phyloP scores from a whole-genome alignment of 2,329 filamentous ascomycete species.

The Nannizziopsis arthrosporioides region DNA sequence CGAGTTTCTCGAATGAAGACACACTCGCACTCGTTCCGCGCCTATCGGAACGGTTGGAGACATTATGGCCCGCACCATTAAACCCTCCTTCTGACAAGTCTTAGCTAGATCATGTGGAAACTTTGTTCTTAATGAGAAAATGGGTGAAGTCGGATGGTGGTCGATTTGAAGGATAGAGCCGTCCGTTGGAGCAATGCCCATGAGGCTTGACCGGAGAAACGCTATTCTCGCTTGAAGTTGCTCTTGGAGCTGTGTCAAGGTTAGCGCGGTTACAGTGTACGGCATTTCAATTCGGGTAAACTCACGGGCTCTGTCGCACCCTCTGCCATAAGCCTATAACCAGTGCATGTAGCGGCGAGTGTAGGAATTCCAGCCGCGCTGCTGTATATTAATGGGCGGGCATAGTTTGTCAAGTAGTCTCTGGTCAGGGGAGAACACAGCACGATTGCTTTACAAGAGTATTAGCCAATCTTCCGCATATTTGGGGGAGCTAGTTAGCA shows the following conservation, averaged over 20 bases:
- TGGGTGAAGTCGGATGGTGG: conserved; percentile 46
- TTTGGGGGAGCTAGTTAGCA: conserved; percentile 13
- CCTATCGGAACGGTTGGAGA: conserved; percentile 56
- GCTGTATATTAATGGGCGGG: conserved; percentile 63
- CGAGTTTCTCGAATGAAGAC: conserved; percentile 57
- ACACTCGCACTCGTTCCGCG: conserved; percentile 53
- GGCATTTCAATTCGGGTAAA: background rate
- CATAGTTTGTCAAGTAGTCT: conserved; percentile 62
- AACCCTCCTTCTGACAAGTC: conserved; percentile 48
- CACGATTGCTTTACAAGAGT: conserved; percentile 42
- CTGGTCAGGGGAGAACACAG: conserved; percentile 50
- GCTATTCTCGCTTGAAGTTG: conserved; percentile 39
- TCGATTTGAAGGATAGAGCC: conserved; percentile 29
- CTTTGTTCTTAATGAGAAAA: conserved; percentile 51
- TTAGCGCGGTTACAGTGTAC: conserved; percentile 1
- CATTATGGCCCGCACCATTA: conserved; percentile 54
- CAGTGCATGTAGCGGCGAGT: conserved; percentile 47
- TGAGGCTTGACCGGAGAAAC: conserved; percentile 37
- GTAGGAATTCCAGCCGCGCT: conserved; percentile 55
- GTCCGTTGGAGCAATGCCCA: conserved; percentile 23
- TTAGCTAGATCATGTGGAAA: conserved; percentile 48
- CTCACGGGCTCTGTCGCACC: conserved; percentile 40
- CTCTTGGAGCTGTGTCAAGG: conserved; percentile 25
- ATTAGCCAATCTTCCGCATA: conserved; percentile 12
- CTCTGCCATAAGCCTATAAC: conserved; percentile 45